Base-by-base conservation (phyloP, 2,329 filamentous ascomycete genomes). In the Fusarium sp. region DNA sequence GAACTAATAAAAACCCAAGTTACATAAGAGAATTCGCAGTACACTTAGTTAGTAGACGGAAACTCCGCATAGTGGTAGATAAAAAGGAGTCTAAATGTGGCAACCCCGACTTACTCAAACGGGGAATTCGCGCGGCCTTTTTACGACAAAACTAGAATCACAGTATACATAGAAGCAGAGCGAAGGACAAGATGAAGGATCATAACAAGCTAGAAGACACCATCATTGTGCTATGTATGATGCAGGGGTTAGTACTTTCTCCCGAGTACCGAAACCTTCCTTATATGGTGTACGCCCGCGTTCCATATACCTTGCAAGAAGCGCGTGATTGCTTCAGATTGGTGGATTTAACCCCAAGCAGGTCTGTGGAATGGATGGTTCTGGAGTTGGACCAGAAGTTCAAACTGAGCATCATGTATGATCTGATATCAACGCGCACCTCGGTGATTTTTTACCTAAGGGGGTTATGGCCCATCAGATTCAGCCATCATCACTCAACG, bases 281-380 rank as follows among this genome's bases (percentile, higher is more conserved):
- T 58, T 35, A 23, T 43, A 33, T 53, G 40, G n/a, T 30, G 27
- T 41, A 25, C 17, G 19, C 43, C 35, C 37, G 53, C 27, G 27
- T 37, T 43, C n/a, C 10, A 30, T 11, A 22, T 61, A 23, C 62
- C 56, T 60, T 68, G 53, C 19, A 50, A 59, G 47, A 39, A 50
- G 37, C 41, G 47, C 56, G 48, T 33, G 35, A 32, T 9, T 37
- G 45, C 51, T 66, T 50, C 25, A 47, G 48, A 55, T 59, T 51
- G 44, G 56, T 55, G 39, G 60, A 25, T 35, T 41, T 46, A 54
- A 25, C 20, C 52, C 37, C 40, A 41, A 43, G 10, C 43, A 49
- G 43, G 52, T 46, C 41, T 39, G 47, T 33, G 7, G 15, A 30
- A 55, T 23, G 35, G 19, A 55, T 23, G 35, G 19, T 33, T 22